These are phyloP conservation scores for Corchorus olitorius DNA, from an alignment of 345 rosid species.

Conservation along the genomic window DNA sequence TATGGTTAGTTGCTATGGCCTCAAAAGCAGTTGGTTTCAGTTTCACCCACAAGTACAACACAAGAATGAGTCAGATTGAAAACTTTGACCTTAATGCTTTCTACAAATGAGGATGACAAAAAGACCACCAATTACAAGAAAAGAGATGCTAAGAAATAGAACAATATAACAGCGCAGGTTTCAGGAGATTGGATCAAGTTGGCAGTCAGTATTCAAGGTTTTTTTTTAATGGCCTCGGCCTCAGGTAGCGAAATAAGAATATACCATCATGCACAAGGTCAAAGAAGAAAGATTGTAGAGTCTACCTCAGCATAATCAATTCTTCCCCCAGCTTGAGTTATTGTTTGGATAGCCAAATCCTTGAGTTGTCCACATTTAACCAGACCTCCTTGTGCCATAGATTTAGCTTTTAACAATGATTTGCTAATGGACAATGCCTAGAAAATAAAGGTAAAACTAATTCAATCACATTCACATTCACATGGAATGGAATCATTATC, in stretches of 20 bases:
- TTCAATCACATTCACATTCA: neutral
- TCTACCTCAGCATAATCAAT: constrained; percentile 89
- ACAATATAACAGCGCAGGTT: neutral
- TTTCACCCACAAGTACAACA: neutral
- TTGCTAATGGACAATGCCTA: constrained; percentile 87
- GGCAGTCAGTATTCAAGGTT: neutral
- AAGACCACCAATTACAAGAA: neutral
- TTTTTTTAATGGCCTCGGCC: neutral
- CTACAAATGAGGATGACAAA: neutral
- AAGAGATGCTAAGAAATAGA: neutral
- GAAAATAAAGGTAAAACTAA: constrained; percentile 9
- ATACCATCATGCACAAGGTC: neutral
- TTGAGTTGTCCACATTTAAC: constrained; percentile 44
- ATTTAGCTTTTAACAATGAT: constrained; percentile 60
- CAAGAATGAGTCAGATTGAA: neutral
- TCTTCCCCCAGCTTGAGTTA: constrained; percentile 63
- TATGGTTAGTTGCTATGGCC: too few species aligned
- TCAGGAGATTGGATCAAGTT: neutral
- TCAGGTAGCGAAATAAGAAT: neutral
- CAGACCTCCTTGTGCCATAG: constrained; percentile 46
- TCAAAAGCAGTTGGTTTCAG: neutral
- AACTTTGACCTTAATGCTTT: neutral
- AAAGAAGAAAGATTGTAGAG: constrained; percentile 1
- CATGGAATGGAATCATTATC: too few species aligned
- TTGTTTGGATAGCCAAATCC: constrained; percentile 46